These are phyloP conservation scores for Zelonia costaricensis DNA, from an alignment of 208 protist genomes.

Conservation along the genomic window DNA sequence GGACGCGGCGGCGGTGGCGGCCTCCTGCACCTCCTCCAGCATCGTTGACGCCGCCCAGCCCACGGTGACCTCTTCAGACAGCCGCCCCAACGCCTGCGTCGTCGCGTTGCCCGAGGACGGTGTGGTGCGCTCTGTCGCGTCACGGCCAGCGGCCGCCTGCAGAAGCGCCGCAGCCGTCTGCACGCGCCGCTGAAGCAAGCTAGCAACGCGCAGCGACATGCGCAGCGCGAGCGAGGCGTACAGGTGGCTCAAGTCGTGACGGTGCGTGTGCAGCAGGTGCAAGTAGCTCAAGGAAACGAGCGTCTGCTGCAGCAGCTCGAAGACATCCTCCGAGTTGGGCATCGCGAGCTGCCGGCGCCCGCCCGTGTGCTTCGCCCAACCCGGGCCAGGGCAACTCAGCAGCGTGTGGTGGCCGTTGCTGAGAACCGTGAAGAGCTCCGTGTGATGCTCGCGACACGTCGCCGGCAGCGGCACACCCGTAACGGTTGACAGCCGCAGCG, in stretches of 20 bases:
- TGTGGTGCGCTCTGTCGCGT: constrained; percentile 8
- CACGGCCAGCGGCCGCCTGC: constrained; percentile 13
- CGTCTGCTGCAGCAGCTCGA: constrained; percentile 28
- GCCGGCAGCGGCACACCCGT: constrained; percentile 13
- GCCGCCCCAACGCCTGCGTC: not conserved
- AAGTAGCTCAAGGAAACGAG: constrained; percentile 63
- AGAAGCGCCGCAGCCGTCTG: too few species aligned
- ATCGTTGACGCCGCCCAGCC: constrained; percentile 13
- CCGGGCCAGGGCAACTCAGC: constrained; percentile 13
- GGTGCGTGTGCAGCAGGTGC: constrained; percentile 48
- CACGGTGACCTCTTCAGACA: too few species aligned
- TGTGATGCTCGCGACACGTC: constrained; percentile 49
- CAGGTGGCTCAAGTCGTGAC: constrained; percentile 51
- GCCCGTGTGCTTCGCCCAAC: too few species aligned
- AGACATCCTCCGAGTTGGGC: constrained; percentile 28
- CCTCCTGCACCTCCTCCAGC: not conserved
- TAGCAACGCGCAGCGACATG: constrained; percentile 27
- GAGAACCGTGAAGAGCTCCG: constrained; percentile 27
- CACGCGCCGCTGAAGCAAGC: constrained; percentile 6
- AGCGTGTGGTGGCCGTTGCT: constrained; percentile 13
- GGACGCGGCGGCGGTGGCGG: not conserved
- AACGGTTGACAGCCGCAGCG: not conserved
- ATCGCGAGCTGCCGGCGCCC: constrained; percentile 1
- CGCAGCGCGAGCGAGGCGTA: constrained; percentile 66
- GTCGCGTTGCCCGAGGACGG: not conserved